Base-by-base conservation (phyloP, 495 filamentous ascomycete species). In the Penicillium ochrochloron region DNA sequence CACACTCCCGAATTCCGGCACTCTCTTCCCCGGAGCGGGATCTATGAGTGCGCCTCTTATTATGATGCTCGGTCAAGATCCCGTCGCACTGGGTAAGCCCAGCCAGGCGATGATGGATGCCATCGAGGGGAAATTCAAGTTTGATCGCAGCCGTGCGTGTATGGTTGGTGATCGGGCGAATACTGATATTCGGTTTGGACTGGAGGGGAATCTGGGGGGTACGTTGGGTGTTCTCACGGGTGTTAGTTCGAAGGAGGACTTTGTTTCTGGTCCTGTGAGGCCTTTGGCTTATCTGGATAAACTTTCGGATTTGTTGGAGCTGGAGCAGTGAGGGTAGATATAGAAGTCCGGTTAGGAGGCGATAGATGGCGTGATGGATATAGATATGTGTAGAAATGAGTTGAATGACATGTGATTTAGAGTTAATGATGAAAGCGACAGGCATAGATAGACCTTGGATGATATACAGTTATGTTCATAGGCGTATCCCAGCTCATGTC, bases 81-180 rank as follows among this genome's bases (percentile, higher is more conserved):
- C 94, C 1, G 71, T 92, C 37, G 86, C 91, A 7, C 76, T 97
- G 50, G 95, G 95, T 11, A 99, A 99, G 77, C 96, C 95, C 5
- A 96, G 92, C 66, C 92, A 97, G 80, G 94, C 93, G 12, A 98
- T 99, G 95, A 97, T 99, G 95, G 94, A 97, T 78, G 92, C 96
- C 8, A 90, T 99, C 70, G 94, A 98, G 82, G 94, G 94, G 35
- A 97, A 94, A 77, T 97, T 97, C 73, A 80, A 85, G 59, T 90
- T 99, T 57, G 92, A 98, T 73, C 86, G 93, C 42, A 87, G 81
- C 51, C 87, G 86, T 56, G 88, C 96, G 2, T 98, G 96, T 74
- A 99, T 99, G 96, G 87, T 99, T 33, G 95, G 95, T 5, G 95
- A 99, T 77, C 85, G 95, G 44, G 82, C 95, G 54, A 89, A 98